These are phyloP conservation scores for Didymella pomorum DNA, from an alignment of 2,329 filamentous ascomycete species.

Conservation along the genomic window DNA sequence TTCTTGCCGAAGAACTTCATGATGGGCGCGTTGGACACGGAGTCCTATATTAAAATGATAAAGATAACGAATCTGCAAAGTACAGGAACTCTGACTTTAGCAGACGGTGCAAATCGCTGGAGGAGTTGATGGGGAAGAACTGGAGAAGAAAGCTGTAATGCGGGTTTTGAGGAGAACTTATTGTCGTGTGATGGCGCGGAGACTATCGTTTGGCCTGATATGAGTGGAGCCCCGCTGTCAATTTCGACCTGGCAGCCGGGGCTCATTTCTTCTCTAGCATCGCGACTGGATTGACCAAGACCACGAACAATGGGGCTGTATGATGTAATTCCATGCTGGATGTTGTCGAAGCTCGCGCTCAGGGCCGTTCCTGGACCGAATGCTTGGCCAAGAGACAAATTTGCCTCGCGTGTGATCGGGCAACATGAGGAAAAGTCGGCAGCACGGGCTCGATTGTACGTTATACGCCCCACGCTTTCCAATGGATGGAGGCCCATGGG, in stretches of 20 bases:
- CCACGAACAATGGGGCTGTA: conserved; percentile 28
- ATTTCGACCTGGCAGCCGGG: conserved; percentile 27
- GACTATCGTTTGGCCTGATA: conserved; percentile 25
- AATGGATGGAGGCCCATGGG: conserved; percentile 23
- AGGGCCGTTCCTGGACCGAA: conserved; percentile 15
- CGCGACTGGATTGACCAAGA: conserved; percentile 28
- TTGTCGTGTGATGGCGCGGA: conserved; percentile 29
- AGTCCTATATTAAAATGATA: conserved; percentile 11
- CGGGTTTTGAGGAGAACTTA: conserved; percentile 36
- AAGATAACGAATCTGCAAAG: conserved; percentile 8
- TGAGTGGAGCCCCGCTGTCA: conserved; percentile 36
- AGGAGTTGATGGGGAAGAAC: conserved; percentile 24
- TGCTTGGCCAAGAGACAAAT: conserved; percentile 16
- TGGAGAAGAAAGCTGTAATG: conserved; percentile 25
- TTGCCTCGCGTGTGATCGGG: conserved; percentile 27
- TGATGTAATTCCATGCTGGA: conserved; percentile 33
- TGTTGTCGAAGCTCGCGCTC: conserved; percentile 19
- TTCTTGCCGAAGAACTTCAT: conserved; percentile 39
- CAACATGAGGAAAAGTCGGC: conserved; percentile 17
- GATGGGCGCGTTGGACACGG: conserved; percentile 13
- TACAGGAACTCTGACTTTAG: conserved; percentile 12
- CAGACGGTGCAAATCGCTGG: conserved; percentile 21
- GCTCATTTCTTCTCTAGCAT: conserved; percentile 27
- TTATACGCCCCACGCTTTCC: conserved; percentile 23
- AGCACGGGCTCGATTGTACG: conserved; percentile 23